Conservation (phyloP, 441 rosid species). For the Brassica hybrid region DNA sequence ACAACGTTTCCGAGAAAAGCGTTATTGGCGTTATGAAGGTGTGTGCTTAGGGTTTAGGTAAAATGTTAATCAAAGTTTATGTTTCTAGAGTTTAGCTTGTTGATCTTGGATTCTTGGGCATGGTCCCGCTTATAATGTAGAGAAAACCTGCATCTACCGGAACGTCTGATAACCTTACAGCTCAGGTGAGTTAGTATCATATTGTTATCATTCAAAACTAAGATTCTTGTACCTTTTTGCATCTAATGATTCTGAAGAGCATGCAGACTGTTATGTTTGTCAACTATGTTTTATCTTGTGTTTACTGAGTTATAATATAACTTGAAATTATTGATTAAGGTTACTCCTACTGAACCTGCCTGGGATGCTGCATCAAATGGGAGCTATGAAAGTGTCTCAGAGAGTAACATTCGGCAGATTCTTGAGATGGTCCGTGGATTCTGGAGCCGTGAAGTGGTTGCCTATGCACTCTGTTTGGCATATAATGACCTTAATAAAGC, state of each 20-base stretch:
- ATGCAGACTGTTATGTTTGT: neutral
- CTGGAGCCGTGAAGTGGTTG: neutral
- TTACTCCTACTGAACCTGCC: constrained; percentile 14
- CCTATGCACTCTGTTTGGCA: constrained; percentile 1
- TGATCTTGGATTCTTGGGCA: neutral
- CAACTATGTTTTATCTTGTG: neutral
- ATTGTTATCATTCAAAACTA: neutral
- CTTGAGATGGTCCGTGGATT: neutral
- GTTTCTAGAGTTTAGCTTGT: constrained; percentile 16
- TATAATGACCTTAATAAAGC: constrained; percentile 34
- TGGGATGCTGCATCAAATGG: constrained; percentile 54
- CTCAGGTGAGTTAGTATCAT: constrained; percentile 9
- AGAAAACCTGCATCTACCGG: constrained; percentile 54
- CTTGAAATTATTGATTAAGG: neutral
- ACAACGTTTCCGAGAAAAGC: constrained; percentile 63
- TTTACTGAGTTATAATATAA: neutral
- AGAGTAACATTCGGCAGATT: constrained; percentile 20
- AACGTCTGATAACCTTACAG: constrained; percentile 30
- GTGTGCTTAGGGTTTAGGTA: constrained; percentile 9
- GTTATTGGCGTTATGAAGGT: constrained; percentile 68
- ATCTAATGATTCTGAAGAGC: neutral
- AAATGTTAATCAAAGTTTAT: neutral
- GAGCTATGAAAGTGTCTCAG: neutral
- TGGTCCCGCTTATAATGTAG: constrained; percentile 40
- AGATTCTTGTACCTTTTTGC: neutral